These are phyloP conservation scores for Leptomonas pyrrhocoris DNA, from an alignment of 208 protist species.

Conservation along the genomic window DNA sequence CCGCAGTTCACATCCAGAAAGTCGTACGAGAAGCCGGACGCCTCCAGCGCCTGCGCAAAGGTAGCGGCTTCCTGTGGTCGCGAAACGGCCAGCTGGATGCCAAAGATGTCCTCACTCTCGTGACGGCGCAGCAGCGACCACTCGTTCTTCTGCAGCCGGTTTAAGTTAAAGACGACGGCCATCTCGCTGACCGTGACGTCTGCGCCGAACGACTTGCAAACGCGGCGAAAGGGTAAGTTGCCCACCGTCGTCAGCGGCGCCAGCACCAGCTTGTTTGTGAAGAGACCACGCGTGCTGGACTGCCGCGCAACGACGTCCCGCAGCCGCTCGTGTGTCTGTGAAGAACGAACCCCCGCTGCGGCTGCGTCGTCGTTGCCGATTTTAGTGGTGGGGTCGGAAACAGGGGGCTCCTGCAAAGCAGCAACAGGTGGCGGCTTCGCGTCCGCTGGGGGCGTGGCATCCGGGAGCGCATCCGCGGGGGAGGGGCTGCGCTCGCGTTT, in stretches of 20 bases:
- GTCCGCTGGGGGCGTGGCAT: background rate
- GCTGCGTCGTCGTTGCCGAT: conserved; percentile 21
- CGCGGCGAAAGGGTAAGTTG: conserved; percentile 96
- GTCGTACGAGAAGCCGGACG: conserved; percentile 86
- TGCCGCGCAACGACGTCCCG: conserved; percentile 51
- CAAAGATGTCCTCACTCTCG: conserved; percentile 94
- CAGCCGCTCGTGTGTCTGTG: conserved; percentile 33
- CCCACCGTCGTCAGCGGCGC: conserved; percentile 98
- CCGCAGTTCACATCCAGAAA: conserved; percentile 97
- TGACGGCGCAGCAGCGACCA: conserved; percentile 95
- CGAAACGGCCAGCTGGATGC: conserved; percentile 91
- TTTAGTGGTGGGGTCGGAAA: conserved; percentile 25
- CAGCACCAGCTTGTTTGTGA: conserved; percentile 92
- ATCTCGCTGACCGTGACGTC: conserved; percentile 97
- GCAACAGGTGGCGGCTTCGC: background rate
- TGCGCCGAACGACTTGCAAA: conserved; percentile 91
- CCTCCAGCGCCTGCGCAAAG: conserved; percentile 72
- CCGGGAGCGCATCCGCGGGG: too few species aligned
- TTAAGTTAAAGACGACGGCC: conserved; percentile 91
- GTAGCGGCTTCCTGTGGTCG: conserved; percentile 56
- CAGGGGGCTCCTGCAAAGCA: background rate
- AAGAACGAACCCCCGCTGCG: background rate
- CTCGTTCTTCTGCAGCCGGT: conserved; percentile 85
- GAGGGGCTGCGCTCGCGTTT: conserved; percentile 26
- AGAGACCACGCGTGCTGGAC: conserved; percentile 59